Evolutionary conservation across 768 basidiomycete genomes (phyloP), one percentile per base, ranked within the genome.

Genomic region (Omphalotus guepiniiformis): DNA sequence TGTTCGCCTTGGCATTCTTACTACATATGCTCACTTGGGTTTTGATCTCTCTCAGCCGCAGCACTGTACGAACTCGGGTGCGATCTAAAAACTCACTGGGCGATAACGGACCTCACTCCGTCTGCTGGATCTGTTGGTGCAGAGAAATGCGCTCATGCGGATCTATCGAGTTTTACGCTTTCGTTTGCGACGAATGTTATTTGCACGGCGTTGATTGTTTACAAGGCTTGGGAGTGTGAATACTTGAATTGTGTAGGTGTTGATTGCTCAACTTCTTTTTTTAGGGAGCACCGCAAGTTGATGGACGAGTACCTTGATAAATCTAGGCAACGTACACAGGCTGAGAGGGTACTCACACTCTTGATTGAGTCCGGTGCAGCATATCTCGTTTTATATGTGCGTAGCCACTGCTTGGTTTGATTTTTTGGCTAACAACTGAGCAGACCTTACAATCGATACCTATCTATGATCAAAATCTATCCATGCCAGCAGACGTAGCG

Each of bases 1-100:
- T 37, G 6, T n/a, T 23, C 16, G 15, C 12, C 16, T 26, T 36
- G 7, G 8, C 12, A 15, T 11, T n/a, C 11, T 21, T 26, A 18
- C 22, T 16, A 2, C 27, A 27, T 37, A 9, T 21, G 9, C 4
- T 18, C 4, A 12, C 15, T 19, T 13, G 11, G n/a, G 30, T n/a
- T 19, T 15, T 37, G 5, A n/a, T 6, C 36, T 6, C n/a, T 18
- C 29, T n/a, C 25, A 63, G 61, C 53, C 21, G 61, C 63, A 8
- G 58, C 55, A n/a, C 50, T 64, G 8, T 64, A 54, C 38, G 63
- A 64, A 52, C 50, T 64, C 12, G 60, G 63, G 6, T 64, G 63
- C 38, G 58, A 64, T 45, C 37, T 55, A n/a, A 58, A 54, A 25
- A 57, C 57, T 6, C 44, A 53, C 7, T 64, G 61, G 61, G 53